Evolutionary conservation across 2,329 filamentous ascomycete genomes (phyloP).

Genomic region (Trichophyton mentagrophytes): DNA sequence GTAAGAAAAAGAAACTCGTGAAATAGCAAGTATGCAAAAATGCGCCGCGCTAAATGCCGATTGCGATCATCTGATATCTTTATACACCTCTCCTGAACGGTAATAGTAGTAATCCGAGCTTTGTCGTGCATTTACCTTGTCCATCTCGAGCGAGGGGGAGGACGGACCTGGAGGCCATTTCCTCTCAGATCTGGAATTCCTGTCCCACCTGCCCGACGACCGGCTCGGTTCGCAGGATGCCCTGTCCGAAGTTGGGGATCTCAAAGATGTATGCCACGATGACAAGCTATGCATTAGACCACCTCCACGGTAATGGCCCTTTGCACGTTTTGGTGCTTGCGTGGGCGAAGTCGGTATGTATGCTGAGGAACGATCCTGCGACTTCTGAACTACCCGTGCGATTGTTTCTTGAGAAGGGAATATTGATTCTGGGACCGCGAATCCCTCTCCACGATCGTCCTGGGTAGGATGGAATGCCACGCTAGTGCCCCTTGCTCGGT

Average conservation of each 20-base stretch:
- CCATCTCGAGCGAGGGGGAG: background rate
- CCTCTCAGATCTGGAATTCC: background rate
- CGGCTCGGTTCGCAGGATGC: background rate
- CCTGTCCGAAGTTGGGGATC: background rate
- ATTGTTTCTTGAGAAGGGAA: conserved; percentile 1
- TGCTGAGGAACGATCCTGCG: background rate
- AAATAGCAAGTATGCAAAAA: background rate
- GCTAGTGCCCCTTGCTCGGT: background rate
- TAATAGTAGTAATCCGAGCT: background rate
- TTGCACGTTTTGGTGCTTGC: background rate
- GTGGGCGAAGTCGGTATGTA: background rate
- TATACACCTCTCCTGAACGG: background rate
- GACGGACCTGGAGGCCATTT: background rate
- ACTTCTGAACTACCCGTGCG: background rate
- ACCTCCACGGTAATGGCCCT: background rate
- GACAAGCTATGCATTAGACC: background rate
- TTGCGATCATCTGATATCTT: background rate
- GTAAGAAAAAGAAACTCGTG: background rate
- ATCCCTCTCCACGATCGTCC: background rate
- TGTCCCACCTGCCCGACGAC: background rate
- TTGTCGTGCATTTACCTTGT: background rate
- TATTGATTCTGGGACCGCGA: background rate
- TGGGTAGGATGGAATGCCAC: background rate
- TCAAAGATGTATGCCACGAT: background rate
- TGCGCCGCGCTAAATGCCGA: background rate